Conservation (phyloP, 176 grass and related monocot genomes). For the Oryza longistaminata region DNA sequence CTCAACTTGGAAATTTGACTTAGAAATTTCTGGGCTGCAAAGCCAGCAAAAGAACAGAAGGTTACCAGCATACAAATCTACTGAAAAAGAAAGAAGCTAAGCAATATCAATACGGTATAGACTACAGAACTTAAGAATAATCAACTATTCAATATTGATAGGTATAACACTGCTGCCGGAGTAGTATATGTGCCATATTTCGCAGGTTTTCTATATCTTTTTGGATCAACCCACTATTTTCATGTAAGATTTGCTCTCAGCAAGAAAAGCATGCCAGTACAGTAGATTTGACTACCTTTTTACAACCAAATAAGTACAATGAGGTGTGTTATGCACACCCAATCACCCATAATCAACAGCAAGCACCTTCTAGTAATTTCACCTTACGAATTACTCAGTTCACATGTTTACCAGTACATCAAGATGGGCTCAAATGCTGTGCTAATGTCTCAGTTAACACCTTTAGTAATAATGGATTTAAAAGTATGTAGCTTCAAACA, state of each 20-base stretch:
- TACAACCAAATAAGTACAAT: background rate
- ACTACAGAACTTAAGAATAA: constrained; percentile 3
- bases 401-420: constrained; percentile 13
- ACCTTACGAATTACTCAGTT: background rate
- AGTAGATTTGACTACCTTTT: background rate
- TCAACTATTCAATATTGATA: background rate
- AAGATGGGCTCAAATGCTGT: background rate
- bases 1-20: constrained; percentile 78
- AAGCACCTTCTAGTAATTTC: constrained; percentile 4
- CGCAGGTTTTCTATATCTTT: background rate
- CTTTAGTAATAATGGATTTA: background rate
- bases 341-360: background rate
- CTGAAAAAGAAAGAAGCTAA: constrained; percentile 19
- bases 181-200: constrained; percentile 18
- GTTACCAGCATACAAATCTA: constrained; percentile 1
- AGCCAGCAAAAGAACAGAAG: constrained; percentile 27
- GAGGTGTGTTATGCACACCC: background rate
- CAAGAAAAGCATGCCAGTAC: background rate
- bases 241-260: background rate
- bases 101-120: background rate
- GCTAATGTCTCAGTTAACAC: background rate
- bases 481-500: background rate
- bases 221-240: background rate
- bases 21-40: constrained; percentile 85
- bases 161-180: background rate